These are phyloP conservation scores for Kodamaea hsintzibuensis DNA, from an alignment of 805 yeast genomes.

Conservation along the genomic window DNA sequence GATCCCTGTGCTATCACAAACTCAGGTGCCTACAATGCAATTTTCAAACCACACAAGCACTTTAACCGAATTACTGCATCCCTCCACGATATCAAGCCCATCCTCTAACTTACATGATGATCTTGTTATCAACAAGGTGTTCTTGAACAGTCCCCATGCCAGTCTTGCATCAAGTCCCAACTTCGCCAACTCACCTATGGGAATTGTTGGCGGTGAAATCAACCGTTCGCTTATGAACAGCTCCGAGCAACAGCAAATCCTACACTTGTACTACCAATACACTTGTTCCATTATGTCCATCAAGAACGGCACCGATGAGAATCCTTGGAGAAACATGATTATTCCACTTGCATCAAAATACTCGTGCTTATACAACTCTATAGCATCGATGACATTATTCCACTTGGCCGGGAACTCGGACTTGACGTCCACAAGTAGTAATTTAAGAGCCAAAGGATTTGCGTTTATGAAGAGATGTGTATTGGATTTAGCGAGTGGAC, in stretches of 20 bases:
- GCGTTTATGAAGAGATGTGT: constrained; percentile 62
- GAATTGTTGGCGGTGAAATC: constrained; percentile 6
- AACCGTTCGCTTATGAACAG: constrained; percentile 21
- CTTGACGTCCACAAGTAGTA: constrained; percentile 45
- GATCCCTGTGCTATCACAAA: neutral
- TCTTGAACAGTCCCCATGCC: constrained; percentile 1
- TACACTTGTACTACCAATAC: constrained; percentile 35
- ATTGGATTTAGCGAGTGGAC: constrained; percentile 57
- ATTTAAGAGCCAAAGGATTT: constrained; percentile 50
- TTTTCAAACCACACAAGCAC: neutral
- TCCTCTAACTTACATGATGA: neutral
- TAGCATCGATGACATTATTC: constrained; percentile 67
- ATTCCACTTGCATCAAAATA: constrained; percentile 58
- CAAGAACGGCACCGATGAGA: constrained; percentile 62
- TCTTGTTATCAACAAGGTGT: constrained; percentile 6
- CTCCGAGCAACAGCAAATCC: constrained; percentile 38
- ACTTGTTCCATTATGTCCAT: constrained; percentile 56
- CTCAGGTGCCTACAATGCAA: neutral
- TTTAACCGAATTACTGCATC: neutral
- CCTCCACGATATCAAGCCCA: neutral
- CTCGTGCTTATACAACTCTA: constrained; percentile 59
- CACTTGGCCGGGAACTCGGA: constrained; percentile 44
- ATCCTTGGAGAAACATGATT: constrained; percentile 64
- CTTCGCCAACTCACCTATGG: neutral
- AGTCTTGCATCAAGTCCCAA: constrained; percentile 8